A percentile compares a stretch with the other conserved stretches of the same genome.
phyloP scores from a whole-genome alignment of 495 filamentous ascomycete species.

The Echria macrotheca region DNA sequence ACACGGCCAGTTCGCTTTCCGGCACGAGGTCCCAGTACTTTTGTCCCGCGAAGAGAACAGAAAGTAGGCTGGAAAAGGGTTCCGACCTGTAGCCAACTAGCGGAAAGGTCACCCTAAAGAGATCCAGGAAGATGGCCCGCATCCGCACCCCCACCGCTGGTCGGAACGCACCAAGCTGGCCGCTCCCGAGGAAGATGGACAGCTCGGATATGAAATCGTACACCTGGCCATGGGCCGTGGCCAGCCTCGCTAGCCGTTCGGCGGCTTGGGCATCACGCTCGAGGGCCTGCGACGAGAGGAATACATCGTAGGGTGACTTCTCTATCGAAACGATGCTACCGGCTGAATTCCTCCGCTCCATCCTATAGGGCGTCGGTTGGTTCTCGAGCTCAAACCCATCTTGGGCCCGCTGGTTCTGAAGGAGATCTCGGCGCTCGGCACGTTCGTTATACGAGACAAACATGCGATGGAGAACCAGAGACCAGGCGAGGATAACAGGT shows the following conservation, averaged over 20 bases:
- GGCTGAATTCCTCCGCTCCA: constrained; percentile 43
- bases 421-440: constrained; percentile 54
- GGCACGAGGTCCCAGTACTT: constrained; percentile 49
- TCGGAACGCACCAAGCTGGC: constrained; percentile 41
- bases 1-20: constrained; percentile 29
- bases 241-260: constrained; percentile 42
- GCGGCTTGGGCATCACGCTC: constrained; percentile 34
- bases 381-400: constrained; percentile 45
- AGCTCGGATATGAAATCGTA: constrained; percentile 60
- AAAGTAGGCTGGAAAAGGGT: constrained; percentile 55
- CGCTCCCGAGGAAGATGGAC: constrained; percentile 42
- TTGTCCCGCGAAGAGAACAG: constrained; percentile 52
- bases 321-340: constrained; percentile 48
- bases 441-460: constrained; percentile 52
- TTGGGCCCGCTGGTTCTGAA: constrained; percentile 58
- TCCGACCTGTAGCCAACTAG: constrained; percentile 63
- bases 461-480: constrained; percentile 64
- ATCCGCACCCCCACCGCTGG: constrained; percentile 44
- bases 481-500: constrained; percentile 72
- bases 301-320: constrained; percentile 42
- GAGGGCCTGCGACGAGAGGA: constrained; percentile 36
- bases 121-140: constrained; percentile 57
- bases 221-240: constrained; percentile 49
- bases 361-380: constrained; percentile 18
- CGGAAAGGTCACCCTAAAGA: constrained; percentile 53